Conservation (phyloP, 768 basidiomycete species). For the Boletus eberwhitei region DNA sequence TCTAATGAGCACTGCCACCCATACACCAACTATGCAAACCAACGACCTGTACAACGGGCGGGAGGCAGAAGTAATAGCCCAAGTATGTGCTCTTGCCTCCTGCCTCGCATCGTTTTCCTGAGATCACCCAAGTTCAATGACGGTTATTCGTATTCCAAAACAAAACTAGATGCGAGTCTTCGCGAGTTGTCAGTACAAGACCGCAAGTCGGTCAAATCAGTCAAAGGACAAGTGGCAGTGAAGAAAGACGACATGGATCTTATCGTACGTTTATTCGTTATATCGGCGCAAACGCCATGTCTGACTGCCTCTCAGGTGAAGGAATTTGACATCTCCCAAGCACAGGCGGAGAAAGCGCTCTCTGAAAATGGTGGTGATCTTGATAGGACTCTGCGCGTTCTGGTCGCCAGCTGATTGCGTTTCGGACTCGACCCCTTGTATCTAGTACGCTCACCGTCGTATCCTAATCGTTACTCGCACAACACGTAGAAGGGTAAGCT, state of each 20-base stretch:
- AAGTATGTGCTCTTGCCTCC: conserved; percentile 11
- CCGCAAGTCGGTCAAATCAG: conserved; percentile 53
- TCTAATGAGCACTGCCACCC: conserved; percentile 24
- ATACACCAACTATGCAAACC: conserved; percentile 11
- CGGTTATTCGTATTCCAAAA: conserved; percentile 44
- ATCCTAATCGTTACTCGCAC: not conserved
- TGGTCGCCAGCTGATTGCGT: conserved; percentile 22
- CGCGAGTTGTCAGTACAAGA: conserved; percentile 53
- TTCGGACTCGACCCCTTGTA: not conserved
- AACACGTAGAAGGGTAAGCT: not conserved
- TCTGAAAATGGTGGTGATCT: conserved; percentile 31
- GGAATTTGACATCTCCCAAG: conserved; percentile 28
- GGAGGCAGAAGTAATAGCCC: conserved; percentile 30
- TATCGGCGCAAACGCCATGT: not conserved
- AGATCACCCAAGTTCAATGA: conserved; percentile 48
- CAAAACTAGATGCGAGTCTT: conserved; percentile 33
- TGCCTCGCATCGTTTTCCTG: conserved; percentile 17
- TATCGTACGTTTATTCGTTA: conserved; percentile 19
- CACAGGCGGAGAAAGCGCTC: conserved; percentile 31
- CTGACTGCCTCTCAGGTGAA: conserved; percentile 22
- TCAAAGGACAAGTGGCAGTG: conserved; percentile 19
- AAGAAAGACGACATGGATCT: conserved; percentile 31
- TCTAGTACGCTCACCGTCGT: conserved; percentile 4
- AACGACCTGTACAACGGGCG: conserved; percentile 28
- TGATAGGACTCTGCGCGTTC: conserved; percentile 24